These are phyloP conservation scores for Solanum pinnatisectum DNA, from an alignment of 257 asterid genomes.

Conservation along the genomic window DNA sequence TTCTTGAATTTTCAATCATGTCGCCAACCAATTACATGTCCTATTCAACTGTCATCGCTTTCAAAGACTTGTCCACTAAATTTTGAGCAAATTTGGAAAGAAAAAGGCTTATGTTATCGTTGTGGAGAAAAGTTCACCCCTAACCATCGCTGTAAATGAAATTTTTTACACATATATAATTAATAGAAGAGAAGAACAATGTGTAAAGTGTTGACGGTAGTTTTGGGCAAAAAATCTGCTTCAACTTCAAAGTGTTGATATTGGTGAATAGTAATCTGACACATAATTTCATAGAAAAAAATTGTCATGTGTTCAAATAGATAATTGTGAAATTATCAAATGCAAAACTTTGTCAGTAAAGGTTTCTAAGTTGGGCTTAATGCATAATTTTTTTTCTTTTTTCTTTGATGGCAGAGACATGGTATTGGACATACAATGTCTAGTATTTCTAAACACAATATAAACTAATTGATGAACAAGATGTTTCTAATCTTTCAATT, in stretches of 20 bases:
- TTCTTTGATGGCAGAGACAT: not conserved
- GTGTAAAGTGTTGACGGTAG: not conserved
- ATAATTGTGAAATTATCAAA: not conserved
- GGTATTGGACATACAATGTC: conserved; percentile 4
- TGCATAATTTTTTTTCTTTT: not conserved
- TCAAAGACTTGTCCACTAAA: not conserved
- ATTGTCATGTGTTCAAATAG: not conserved
- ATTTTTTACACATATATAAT: not conserved
- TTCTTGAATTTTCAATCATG: not conserved
- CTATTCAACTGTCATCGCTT: not conserved
- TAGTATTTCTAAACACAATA: not conserved
- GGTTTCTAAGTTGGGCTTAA: not conserved
- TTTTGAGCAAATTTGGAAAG: not conserved
- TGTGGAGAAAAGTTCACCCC: not conserved
- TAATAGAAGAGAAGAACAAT: not conserved
- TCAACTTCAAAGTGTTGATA: not conserved
- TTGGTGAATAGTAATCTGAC: not conserved
- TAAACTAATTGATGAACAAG: conserved; percentile 3
- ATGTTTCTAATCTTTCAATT: not conserved
- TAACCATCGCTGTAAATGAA: not conserved
- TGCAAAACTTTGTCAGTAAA: not conserved
- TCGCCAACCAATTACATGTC: not conserved
- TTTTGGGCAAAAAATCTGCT: not conserved
- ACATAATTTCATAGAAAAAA: not conserved
- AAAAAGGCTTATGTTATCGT: not conserved